Percentiles rank a stretch among this genome's conserved stretches.
These are phyloP conservation scores for Termitomyces sp. DNA, from an alignment of 768 basidiomycete species.

Conservation along the genomic window DNA sequence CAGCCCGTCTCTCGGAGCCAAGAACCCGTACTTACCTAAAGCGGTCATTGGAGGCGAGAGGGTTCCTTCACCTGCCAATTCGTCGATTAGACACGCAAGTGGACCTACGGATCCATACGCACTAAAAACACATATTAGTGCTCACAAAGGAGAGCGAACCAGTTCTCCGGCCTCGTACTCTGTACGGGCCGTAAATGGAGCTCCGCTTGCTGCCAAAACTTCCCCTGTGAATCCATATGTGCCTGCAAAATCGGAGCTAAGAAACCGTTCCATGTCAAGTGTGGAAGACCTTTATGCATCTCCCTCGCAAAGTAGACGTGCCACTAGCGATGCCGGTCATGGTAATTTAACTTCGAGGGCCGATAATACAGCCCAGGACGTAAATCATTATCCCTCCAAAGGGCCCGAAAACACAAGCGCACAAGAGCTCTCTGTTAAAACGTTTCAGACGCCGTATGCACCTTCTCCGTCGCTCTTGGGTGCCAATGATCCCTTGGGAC, in stretches of 20 bases:
- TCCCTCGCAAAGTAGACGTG: conserved; percentile 16
- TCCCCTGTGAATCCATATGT: conserved; percentile 11
- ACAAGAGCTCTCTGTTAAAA: conserved; percentile 31
- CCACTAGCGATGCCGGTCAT: conserved; percentile 21
- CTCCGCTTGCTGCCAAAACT: conserved; percentile 13
- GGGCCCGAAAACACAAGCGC: conserved; percentile 9
- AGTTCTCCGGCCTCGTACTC: conserved; percentile 24
- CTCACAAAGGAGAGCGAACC: conserved; percentile 18
- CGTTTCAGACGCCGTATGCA: conserved; percentile 58
- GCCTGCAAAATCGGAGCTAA: conserved; percentile 18
- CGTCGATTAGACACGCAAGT: conserved; percentile 5
- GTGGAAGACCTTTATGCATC: conserved; percentile 33
- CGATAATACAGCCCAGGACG: conserved; percentile 18
- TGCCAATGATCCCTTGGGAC: conserved; percentile 75
- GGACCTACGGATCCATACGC: conserved; percentile 30
- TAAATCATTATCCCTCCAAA: conserved; percentile 9
- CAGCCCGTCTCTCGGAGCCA: neutral
- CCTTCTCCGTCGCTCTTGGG: conserved; percentile 82
- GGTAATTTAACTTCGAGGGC: conserved; percentile 21
- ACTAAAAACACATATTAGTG: conserved; percentile 23
- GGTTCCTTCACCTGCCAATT: conserved; percentile 3
- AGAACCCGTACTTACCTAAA: conserved; percentile 7
- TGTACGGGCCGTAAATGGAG: conserved; percentile 20
- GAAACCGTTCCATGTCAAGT: conserved; percentile 38
- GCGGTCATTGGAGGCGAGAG: conserved; percentile 5